These are phyloP conservation scores for Tricholoma matsutake DNA, from an alignment of 768 basidiomycete species.

Conservation along the genomic window DNA sequence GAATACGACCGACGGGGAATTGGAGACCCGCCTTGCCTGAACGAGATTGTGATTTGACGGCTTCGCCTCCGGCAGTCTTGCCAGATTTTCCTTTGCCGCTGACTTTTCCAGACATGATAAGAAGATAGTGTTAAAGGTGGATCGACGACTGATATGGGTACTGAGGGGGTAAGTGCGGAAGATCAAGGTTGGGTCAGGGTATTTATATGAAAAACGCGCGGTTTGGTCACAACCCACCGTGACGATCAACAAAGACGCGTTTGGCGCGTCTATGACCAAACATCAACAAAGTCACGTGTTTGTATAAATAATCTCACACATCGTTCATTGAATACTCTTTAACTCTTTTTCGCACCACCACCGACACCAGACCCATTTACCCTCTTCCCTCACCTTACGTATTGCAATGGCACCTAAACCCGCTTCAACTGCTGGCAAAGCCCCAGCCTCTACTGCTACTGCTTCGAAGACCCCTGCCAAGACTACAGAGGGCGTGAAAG, in stretches of 20 bases:
- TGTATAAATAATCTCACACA: conserved; percentile 30
- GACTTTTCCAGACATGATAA: conserved; percentile 36
- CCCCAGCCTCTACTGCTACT: conserved; percentile 59
- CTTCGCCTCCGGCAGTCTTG: conserved; percentile 37
- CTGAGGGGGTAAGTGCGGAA: conserved; percentile 3
- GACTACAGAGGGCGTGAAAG: conserved; percentile 58
- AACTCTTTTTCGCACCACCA: conserved; percentile 21
- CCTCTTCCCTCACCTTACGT: conserved; percentile 7
- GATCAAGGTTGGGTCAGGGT: conserved; percentile 1
- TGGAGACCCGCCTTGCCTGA: conserved; percentile 64
- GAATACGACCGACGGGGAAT: conserved; percentile 83
- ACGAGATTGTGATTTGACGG: conserved; percentile 54
- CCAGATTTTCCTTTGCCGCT: conserved; percentile 30
- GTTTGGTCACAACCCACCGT: not conserved
- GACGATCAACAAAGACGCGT: conserved; percentile 38
- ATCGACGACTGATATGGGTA: conserved; percentile 7
- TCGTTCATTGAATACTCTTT: conserved; percentile 13
- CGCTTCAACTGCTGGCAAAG: conserved; percentile 83
- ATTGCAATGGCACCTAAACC: conserved; percentile 65
- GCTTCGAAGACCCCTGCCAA: conserved; percentile 75
- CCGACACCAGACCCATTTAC: conserved; percentile 8
- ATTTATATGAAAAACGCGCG: conserved; percentile 25
- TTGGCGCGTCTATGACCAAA: conserved; percentile 33
- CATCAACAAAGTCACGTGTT: conserved; percentile 33
- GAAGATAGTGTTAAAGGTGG: conserved; percentile 1